These are phyloP conservation scores for Dactylis glomerata DNA, from an alignment of 176 grass and related monocot genomes.

Conservation along the genomic window DNA sequence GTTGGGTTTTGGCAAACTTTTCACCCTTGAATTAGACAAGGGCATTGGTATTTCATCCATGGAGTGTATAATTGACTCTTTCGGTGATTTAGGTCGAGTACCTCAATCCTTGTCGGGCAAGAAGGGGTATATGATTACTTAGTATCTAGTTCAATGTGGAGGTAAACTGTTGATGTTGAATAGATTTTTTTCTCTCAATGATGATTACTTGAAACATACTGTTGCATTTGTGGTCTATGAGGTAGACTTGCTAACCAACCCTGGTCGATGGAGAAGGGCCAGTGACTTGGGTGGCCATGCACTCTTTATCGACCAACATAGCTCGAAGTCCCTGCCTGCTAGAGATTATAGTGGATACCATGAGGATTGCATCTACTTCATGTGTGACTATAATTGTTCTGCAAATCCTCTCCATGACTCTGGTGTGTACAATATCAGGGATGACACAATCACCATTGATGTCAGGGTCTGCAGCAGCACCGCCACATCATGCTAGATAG, in stretches of 20 bases:
- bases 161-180: not conserved
- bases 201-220: not conserved
- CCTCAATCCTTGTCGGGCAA: not conserved
- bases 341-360: not conserved
- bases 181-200: not conserved
- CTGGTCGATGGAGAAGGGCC: not conserved
- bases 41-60: not conserved
- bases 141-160: not conserved
- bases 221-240: not conserved
- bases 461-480: not conserved
- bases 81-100: not conserved
- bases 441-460: not conserved
- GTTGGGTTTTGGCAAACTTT: not conserved
- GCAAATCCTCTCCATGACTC: not conserved
- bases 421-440: not conserved
- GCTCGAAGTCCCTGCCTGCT: constrained; percentile 4
- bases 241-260: not conserved
- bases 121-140: not conserved
- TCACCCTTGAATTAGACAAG: not conserved
- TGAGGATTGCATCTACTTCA: not conserved
- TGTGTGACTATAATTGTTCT: not conserved
- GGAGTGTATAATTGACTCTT: not conserved
- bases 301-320: not conserved
- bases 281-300: not conserved
- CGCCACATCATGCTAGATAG: not conserved